Percentiles rank a stretch among this genome's conserved stretches.
Conservation (phyloP, 208 protist species). For the Wallacemonas sp. region DNA sequence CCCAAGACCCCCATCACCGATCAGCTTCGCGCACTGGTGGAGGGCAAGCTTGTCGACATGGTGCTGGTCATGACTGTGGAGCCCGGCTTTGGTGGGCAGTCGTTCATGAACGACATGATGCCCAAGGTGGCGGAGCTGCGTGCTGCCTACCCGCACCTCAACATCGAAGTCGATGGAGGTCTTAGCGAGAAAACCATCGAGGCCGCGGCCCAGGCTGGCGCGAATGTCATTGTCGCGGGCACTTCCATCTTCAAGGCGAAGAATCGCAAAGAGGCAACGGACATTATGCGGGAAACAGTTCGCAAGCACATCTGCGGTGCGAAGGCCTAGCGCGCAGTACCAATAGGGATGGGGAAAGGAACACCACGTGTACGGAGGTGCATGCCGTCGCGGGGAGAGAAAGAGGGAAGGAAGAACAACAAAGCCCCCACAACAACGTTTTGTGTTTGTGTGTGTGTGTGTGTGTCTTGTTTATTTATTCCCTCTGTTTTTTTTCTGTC, state of each 20-base stretch:
- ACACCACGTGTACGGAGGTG: neutral
- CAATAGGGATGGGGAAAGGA: neutral
- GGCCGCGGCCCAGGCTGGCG: constrained; percentile 92
- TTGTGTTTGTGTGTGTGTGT: too few relatives aligned
- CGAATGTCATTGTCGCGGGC: constrained; percentile 99
- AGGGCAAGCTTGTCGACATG: constrained; percentile 94
- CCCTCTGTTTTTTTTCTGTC: neutral
- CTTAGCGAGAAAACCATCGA: constrained; percentile 94
- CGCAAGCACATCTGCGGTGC: constrained; percentile 21
- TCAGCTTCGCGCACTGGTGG: constrained; percentile 49
- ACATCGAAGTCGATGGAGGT: constrained; percentile 99
- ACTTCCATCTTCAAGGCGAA: constrained; percentile 92
- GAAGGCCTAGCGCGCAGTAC: neutral
- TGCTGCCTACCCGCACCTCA: constrained; percentile 72
- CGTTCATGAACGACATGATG: constrained; percentile 97
- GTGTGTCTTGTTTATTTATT: neutral
- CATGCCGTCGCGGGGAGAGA: neutral
- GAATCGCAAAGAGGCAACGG: constrained; percentile 42
- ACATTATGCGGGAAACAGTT: constrained; percentile 45
- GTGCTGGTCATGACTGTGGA: constrained; percentile 99
- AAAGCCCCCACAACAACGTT: too few relatives aligned
- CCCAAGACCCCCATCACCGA: constrained; percentile 87
- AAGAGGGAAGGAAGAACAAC: too few relatives aligned
- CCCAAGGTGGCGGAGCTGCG: constrained; percentile 95
- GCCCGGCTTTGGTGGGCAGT: constrained; percentile 99